These are phyloP conservation scores for Odonthalia washingtoniensis DNA, from an alignment of 31 red algal genomes.

Conservation along the genomic window DNA sequence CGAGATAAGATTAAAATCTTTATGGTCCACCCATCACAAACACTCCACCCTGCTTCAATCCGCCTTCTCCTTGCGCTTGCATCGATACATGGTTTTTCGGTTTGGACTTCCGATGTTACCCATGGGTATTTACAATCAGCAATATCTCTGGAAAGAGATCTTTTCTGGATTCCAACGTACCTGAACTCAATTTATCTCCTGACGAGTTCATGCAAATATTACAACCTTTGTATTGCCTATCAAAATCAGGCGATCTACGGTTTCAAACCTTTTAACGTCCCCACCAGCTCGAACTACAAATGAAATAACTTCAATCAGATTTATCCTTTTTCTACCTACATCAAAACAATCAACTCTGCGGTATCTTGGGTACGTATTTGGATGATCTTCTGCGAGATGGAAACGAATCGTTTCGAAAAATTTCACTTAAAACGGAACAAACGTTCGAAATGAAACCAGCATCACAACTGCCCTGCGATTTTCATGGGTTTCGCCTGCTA, in stretches of 20 bases:
- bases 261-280: slow-evolving; percentile 23
- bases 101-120: background rate
- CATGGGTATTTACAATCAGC: background rate
- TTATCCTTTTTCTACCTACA: slow-evolving; percentile 28
- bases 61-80: background rate
- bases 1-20: background rate
- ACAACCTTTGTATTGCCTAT: slow-evolving; percentile 44
- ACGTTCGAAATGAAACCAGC: slow-evolving; percentile 31
- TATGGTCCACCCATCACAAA: background rate
- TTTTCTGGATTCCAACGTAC: slow-evolving; percentile 36
- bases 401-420: background rate
- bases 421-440: background rate
- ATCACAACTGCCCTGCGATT: slow-evolving; percentile 14
- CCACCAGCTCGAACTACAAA: slow-evolving; percentile 24
- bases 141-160: slow-evolving; percentile 20
- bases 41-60: background rate
- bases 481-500: slow-evolving; percentile 18
- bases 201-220: slow-evolving; percentile 35
- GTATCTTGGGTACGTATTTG: too few relatives aligned
- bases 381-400: slow-evolving; percentile 25
- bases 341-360: background rate
- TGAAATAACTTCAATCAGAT: slow-evolving; percentile 28
- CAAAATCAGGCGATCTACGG: too few relatives aligned
- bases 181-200: too few relatives aligned
- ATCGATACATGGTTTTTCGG: background rate